Evolutionary conservation across 169 alveolate genomes (phyloP), one percentile per base, ranked within the genome.

Genomic region (Amoebophrya sp.): DNA sequence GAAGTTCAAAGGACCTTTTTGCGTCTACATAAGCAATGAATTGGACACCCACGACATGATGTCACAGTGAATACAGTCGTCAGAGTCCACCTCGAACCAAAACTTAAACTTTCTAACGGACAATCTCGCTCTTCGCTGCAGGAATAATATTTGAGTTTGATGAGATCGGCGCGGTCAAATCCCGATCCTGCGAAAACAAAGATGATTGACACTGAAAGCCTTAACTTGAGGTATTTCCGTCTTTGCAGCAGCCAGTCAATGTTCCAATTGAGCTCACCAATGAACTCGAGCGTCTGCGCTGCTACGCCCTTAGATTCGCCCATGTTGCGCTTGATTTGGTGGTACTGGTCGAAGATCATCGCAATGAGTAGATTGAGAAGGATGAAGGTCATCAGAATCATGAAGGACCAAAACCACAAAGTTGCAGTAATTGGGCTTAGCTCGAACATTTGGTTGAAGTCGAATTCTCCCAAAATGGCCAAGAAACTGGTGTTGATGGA

Each of bases 401-500:
- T 65, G 83, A 65, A 65, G 83, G 39, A 26, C 83, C 83, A 65
- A 36, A 65, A 65, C 83, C 83, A 65, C 2, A 65, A 36, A 29
- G 83, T 65, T 36, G 83, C 83, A 36, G 83, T 65, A 0, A 65
- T 26, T 10, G 83, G 83, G 26, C 83, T 65, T 36, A 65, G 26
- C 2, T 65, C 83, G 26, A 65, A 65, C 83, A 65, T 65, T 18
- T 65, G 77, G 76, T 40, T 40, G 91, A 39, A 89, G 65, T 89
- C 91, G 91, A 89, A 89, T 24, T 89, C 91, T 54, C 91, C 91
- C 55, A 89, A 10, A 39, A 89, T 38, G 40, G 91, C 91, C 39
- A 89, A 24, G 36, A 89, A 89, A 38, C 77, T 24, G 36, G 91
- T 89, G 53, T 89, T 89, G 40, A 89, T 34, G 26, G 91, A 54